Percentiles rank a stretch among this genome's conserved stretches.
These are phyloP conservation scores for Peronospora belbahrii DNA, from an alignment of 352 stramenopile species.

Conservation along the genomic window DNA sequence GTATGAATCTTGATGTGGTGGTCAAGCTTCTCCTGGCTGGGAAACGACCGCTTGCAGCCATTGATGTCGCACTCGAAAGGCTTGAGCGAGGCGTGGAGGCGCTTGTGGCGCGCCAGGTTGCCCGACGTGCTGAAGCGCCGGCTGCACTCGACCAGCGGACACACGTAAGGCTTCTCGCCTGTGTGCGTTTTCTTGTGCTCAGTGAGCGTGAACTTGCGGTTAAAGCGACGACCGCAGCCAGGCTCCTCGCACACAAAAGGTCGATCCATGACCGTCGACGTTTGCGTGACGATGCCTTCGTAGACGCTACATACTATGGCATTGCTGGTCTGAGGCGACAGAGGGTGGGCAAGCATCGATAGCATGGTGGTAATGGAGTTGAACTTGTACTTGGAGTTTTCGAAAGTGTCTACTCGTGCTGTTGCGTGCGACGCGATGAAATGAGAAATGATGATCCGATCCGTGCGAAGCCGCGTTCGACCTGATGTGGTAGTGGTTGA, in stretches of 20 bases:
- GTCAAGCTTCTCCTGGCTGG: slow-evolving; percentile 35
- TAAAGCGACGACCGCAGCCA: slow-evolving; percentile 35
- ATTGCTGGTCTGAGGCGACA: slow-evolving; percentile 13
- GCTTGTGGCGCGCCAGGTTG: slow-evolving; percentile 48
- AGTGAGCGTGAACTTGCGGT: slow-evolving; percentile 51
- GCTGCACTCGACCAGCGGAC: slow-evolving; percentile 32
- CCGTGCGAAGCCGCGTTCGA: neutral
- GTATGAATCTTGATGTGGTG: slow-evolving; percentile 52
- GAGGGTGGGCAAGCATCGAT: slow-evolving; percentile 25
- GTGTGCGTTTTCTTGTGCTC: slow-evolving; percentile 54
- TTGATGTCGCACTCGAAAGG: slow-evolving; percentile 40
- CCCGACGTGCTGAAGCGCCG: slow-evolving; percentile 51
- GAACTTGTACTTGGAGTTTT: neutral
- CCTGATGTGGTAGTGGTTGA: slow-evolving; percentile 14
- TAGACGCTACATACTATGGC: slow-evolving; percentile 13
- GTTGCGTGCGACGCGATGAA: slow-evolving; percentile 11
- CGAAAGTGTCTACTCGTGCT: slow-evolving; percentile 1
- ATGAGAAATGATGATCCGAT: slow-evolving; percentile 26
- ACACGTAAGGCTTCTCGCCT: slow-evolving; percentile 47
- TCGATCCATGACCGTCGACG: slow-evolving; percentile 18
- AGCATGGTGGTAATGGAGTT: slow-evolving; percentile 18
- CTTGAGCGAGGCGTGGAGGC: slow-evolving; percentile 42
- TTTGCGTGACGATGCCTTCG: slow-evolving; percentile 1
- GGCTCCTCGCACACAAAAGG: slow-evolving; percentile 39
- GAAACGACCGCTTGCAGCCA: slow-evolving; percentile 34